Evolutionary conservation across 148 eudicot genomes (phyloP).

Genomic region (Camellia japonica): DNA sequence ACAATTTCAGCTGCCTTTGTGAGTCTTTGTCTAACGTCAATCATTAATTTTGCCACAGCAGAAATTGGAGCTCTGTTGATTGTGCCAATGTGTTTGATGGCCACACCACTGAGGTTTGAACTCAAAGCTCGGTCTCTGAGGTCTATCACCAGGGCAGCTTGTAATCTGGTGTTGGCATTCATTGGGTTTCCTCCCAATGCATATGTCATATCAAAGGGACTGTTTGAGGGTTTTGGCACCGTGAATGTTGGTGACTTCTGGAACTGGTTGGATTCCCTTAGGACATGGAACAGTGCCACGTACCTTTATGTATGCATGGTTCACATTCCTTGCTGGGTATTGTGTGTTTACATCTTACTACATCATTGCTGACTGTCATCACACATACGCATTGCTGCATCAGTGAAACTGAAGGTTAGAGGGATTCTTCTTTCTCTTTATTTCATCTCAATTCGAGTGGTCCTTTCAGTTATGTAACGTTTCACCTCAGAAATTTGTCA

Average conservation of each 20-base stretch:
- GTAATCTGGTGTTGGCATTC: slow-evolving; percentile 48
- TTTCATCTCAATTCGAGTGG: no score
- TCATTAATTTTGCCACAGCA: slow-evolving; percentile 90
- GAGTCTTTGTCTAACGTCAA: slow-evolving; percentile 85
- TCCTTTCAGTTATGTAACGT: no score
- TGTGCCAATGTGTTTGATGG: slow-evolving; percentile 83
- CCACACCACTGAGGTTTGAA: slow-evolving; percentile 56
- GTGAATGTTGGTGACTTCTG: slow-evolving; percentile 63
- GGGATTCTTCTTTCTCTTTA: no score
- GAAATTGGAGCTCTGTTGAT: slow-evolving; percentile 81
- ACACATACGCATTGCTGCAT: no score
- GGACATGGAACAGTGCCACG: slow-evolving; percentile 93
- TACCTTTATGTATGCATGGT: slow-evolving; percentile 68
- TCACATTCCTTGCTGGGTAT: slow-evolving; percentile 92
- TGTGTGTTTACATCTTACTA: no score
- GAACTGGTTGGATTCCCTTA: slow-evolving; percentile 79
- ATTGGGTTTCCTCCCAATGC: slow-evolving; percentile 62
- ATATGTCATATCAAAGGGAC: slow-evolving; percentile 53
- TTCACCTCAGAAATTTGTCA: no score
- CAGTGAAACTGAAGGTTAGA: no score
- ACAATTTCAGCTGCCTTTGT: slow-evolving; percentile 67
- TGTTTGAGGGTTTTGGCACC: slow-evolving; percentile 40
- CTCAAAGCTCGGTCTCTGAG: slow-evolving; percentile 29
- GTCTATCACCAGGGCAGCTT: slow-evolving; percentile 36
- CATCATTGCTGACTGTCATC: no score